Conservation (phyloP, 805 yeast genomes). For the Maudiozyma saulgeensis region DNA sequence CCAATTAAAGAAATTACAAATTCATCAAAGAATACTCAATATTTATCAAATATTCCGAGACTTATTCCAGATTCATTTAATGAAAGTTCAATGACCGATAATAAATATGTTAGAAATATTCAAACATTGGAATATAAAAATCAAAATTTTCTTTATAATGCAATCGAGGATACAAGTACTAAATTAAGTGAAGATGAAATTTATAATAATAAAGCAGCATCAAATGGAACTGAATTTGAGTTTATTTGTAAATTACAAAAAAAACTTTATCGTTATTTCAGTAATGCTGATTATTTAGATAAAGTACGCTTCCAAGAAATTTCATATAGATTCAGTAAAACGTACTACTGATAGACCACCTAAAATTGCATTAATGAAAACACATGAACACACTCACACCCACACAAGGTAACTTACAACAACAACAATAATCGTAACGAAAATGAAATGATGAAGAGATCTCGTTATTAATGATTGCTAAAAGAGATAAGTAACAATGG, state of each 20-base stretch:
- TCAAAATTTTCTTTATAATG: background rate
- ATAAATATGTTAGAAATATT: background rate
- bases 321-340: conserved; percentile 26
- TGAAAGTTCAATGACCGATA: background rate
- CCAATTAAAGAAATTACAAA: background rate
- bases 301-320: conserved; percentile 29
- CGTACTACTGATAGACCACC: conserved; percentile 9
- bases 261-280: conserved; percentile 2
- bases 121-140: background rate
- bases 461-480: background rate
- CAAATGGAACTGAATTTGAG: background rate
- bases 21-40: background rate
- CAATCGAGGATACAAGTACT: background rate
- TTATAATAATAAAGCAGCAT: background rate
- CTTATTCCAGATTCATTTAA: background rate
- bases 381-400: too few species aligned
- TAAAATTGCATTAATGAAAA: background rate
- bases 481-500: background rate
- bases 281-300: conserved; percentile 23
- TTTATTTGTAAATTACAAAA: conserved; percentile 4
- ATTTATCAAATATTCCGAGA: background rate
- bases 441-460: too few species aligned
- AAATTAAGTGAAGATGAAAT: background rate
- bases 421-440: too few species aligned
- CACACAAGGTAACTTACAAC: too few species aligned